Evolutionary conservation across 1,139 yeast species (phyloP), one percentile per base, ranked within the genome.

Genomic region (Debaryomyces singareniensis): DNA sequence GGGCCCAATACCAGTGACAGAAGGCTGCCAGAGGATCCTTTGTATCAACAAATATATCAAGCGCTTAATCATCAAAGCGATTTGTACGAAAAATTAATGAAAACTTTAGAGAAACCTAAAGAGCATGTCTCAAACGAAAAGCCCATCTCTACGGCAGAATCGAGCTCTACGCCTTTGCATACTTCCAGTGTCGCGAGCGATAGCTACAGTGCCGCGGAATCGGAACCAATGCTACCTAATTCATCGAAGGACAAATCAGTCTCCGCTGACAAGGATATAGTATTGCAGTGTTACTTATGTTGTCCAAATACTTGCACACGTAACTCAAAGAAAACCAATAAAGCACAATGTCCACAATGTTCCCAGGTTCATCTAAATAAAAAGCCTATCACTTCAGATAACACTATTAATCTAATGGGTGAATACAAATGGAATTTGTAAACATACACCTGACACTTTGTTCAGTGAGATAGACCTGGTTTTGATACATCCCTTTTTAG

Each of bases 381-480:
- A 5, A 20, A 26, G 10, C 14, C 15, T 15, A 20, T 22, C 9
- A 28, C 25, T 10, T 27, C 25, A 10, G 37, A 40, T 29, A 50
- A 51, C 28, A 53, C 57, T 6, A 35, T 55, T 10, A 51, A 51
- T 31, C 43, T 56, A 27, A 54, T 56, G 58, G 62, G 63, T 3
- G 61, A 55, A 33, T 55, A 55, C 36, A 50, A 53, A 37, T 57
- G 62, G 62, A 42, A 43, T 12, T 37, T 52, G 20, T 53, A 45
- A 18, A 18, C 21, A n/a, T n/a, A 7, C 21, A 18, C 16, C 13
- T 16, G 12, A 13, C 28, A 13, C 20, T 15, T 15, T 20, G 5
- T 15, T 15, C 18, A 13, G 13, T n/a, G n/a, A n/a, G n/a, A n/a
- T n/a, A n/a, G n/a, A n/a, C n/a, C n/a, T n/a, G n/a, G n/a, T n/a